These are phyloP conservation scores for Geotrichum macrosporum DNA, from an alignment of 1,139 yeast species.

Conservation along the genomic window DNA sequence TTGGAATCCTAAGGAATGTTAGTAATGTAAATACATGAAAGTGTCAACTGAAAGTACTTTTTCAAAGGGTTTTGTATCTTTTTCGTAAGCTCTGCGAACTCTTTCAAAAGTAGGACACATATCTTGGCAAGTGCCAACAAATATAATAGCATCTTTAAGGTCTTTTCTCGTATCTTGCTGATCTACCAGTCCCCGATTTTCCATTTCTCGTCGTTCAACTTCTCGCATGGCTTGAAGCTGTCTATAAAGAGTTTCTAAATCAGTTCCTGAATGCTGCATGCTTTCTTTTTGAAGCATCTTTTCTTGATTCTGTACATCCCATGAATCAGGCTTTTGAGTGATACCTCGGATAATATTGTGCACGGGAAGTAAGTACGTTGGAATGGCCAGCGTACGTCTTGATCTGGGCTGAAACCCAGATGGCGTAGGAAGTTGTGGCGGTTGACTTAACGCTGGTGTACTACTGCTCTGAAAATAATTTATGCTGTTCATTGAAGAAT, in stretches of 20 bases:
- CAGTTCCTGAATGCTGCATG: constrained; percentile 35
- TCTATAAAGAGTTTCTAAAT: constrained; percentile 51
- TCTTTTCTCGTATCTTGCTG: constrained; percentile 79
- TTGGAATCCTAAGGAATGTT: constrained; percentile 33
- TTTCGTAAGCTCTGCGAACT: constrained; percentile 80
- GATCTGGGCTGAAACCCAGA: constrained; percentile 18
- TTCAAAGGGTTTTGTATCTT: constrained; percentile 78
- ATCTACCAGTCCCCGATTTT: constrained; percentile 76
- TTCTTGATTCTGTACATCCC: constrained; percentile 57
- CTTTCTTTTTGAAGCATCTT: constrained; percentile 45
- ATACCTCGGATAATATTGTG: constrained; percentile 10
- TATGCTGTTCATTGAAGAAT: constrained; percentile 8
- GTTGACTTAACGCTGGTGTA: constrained; percentile 9
- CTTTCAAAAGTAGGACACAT: constrained; percentile 97
- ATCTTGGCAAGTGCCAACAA: constrained; percentile 82
- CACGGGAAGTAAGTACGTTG: constrained; percentile 11
- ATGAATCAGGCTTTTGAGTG: constrained; percentile 32
- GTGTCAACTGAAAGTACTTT: constrained; percentile 42
- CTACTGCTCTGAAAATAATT: constrained; percentile 17
- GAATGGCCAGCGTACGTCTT: constrained; percentile 9
- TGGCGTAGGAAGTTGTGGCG: constrained; percentile 21
- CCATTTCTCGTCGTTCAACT: constrained; percentile 75
- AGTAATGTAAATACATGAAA: background rate
- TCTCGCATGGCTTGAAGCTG: constrained; percentile 68
- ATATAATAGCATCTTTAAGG: constrained; percentile 77